Percentiles rank a stretch among this genome's conserved stretches.
Conservation (phyloP, 2,329 filamentous ascomycete genomes). For the Microcyclospora pomicola region DNA sequence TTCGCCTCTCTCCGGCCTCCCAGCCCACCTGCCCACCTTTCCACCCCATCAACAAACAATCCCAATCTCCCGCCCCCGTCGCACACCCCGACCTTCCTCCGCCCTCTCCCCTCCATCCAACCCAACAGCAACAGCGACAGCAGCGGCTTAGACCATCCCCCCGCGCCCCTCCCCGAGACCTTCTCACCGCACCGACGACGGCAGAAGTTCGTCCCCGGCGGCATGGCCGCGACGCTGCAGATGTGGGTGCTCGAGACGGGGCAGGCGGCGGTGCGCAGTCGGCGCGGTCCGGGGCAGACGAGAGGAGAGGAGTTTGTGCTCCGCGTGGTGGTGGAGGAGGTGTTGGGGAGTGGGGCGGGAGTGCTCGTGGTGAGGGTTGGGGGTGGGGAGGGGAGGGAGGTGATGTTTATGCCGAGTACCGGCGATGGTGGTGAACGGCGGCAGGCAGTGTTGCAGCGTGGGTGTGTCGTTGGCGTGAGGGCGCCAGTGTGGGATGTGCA, state of each 20-base stretch:
- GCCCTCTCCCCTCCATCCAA: constrained; percentile 10
- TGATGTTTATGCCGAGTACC: constrained; percentile 12
- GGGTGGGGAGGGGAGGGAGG: constrained; percentile 4
- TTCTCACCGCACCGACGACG: constrained; percentile 41
- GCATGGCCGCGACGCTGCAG: constrained; percentile 36
- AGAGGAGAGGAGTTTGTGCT: constrained; percentile 14
- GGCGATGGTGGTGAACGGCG: constrained; percentile 6
- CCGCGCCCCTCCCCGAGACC: constrained; percentile 33
- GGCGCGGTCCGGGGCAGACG: constrained; percentile 11
- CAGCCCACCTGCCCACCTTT: constrained; percentile 3
- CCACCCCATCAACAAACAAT: background rate
- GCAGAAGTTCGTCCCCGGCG: constrained; percentile 35
- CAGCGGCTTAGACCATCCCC: constrained; percentile 15
- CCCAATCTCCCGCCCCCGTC: background rate
- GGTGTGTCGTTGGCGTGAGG: constrained; percentile 23
- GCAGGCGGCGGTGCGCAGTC: constrained; percentile 14
- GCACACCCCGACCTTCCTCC: constrained; percentile 26
- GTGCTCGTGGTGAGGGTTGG: constrained; percentile 7
- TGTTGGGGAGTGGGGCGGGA: constrained; percentile 7
- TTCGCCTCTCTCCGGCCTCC: constrained; percentile 1
- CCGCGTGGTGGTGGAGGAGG: constrained; percentile 8
- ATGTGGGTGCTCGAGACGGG: constrained; percentile 37
- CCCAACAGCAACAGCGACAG: constrained; percentile 1
- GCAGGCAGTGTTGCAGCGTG: constrained; percentile 15
- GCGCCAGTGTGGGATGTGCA: constrained; percentile 30